Base-by-base conservation (phyloP, 257 asterid genomes). In the Parsonsia alboflavescens region DNA sequence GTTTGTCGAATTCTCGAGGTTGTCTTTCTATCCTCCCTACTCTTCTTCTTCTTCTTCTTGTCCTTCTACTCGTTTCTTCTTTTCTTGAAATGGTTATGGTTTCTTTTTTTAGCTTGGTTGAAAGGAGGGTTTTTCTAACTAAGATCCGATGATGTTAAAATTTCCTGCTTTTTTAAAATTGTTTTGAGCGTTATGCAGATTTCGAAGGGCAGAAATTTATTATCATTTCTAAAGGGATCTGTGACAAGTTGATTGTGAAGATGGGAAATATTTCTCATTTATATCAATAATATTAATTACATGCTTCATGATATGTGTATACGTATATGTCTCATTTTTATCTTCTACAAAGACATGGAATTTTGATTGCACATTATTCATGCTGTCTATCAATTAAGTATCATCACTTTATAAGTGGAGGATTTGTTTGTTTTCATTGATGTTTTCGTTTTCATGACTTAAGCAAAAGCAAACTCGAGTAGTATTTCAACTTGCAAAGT, bases 391-490 rank as follows among this genome's bases (percentile, higher is more conserved):
- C 39, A 33, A 41, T 52, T 63, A n/a, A 61, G 62, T 46, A 41
- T 71, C 44, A 41, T 71, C 44, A 78, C 79, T 80, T 80, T 80
- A 63, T 69, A 79, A 83, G 87, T 80, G 87, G 87, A 77, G 77
- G 13, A 81, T 33, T 33, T 33, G 39, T 33, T 33, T 33, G 68
- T 68, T 76, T 76, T 80, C 77, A 61, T 84, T 84, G 77, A 81
- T 68, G 76, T 33, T 33, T 33, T 33, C 39, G 39, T 82, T 84
- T n/a, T 81, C 85, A 82, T 82, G 84, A 88, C 94, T 76, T 73
- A 82, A 87, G 86, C 90, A 82, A 84, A 89, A 89, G 88, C 89
- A 84, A 87, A 85, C 91, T 87, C 70, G 89, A 87, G 94, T 89
- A 82, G 80, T 73, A 33, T 3, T 1, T 82, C 78, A 72, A 58